These are phyloP conservation scores for Xylariaceae sp. DNA, from an alignment of 2,329 filamentous ascomycete species.

Conservation along the genomic window DNA sequence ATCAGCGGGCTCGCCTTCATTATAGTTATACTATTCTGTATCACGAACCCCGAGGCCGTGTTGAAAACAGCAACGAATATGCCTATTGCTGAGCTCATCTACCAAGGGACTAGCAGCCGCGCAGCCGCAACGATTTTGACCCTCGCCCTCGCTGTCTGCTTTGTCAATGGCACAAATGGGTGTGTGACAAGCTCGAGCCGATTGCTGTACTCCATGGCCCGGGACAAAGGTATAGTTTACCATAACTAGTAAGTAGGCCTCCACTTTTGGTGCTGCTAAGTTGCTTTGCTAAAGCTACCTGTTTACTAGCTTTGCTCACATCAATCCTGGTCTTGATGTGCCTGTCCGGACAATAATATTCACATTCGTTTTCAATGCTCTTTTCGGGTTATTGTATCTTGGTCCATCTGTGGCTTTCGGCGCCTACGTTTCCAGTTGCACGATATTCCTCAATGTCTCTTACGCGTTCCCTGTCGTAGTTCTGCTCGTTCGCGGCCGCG, in stretches of 20 bases:
- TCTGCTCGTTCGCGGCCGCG: conserved; percentile 46
- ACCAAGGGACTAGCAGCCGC: conserved; percentile 48
- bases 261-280: background rate
- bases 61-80: conserved; percentile 48
- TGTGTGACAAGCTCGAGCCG: conserved; percentile 51
- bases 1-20: conserved; percentile 46
- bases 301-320: conserved; percentile 41
- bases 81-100: conserved; percentile 53
- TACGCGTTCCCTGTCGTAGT: conserved; percentile 51
- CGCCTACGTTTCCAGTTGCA: conserved; percentile 52
- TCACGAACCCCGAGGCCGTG: conserved; percentile 45
- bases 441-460: conserved; percentile 53
- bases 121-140: conserved; percentile 49
- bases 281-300: background rate
- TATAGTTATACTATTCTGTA: conserved; percentile 50
- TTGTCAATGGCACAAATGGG: conserved; percentile 53
- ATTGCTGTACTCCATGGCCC: conserved; percentile 53
- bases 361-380: conserved; percentile 49
- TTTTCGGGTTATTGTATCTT: conserved; percentile 54
- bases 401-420: conserved; percentile 54
- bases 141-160: conserved; percentile 50
- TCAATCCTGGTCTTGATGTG: conserved; percentile 47
- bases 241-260: conserved; percentile 35
- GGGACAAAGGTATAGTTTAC: conserved; percentile 49
- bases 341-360: conserved; percentile 49